Base-by-base conservation (phyloP, 441 rosid species). In the Flueggea neowawraea region DNA sequence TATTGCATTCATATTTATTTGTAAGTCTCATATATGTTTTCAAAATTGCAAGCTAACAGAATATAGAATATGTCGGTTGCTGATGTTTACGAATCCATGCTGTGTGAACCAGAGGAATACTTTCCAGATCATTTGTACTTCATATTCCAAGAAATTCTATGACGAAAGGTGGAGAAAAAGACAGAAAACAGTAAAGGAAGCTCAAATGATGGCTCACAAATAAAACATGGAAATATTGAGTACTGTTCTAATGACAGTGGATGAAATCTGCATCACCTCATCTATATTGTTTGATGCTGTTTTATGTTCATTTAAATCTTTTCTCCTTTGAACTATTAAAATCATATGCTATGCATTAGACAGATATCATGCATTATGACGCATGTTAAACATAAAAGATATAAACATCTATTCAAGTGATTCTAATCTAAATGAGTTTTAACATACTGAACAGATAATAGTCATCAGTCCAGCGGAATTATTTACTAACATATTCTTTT, bases 31-130 rank as follows among this genome's bases (percentile, higher is more conserved):
- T 0, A 22, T 22, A 22, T 22, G 28, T 22, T 22, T 22, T 22
- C 28, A 22, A 22, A 22, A 22, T 22, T 22, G 2, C 28, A 2
- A 22, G 28, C 28, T 1, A 22, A 22, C 1, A 22, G 28, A 57
- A 75, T 72, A 68, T 81, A 92, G 98, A 93, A 90, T 94, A 88
- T 93, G 92, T 93, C 97, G 98, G 98, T 95, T 72, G 96, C 96
- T 72, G 98, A 90, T 75, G 90, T 77, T 73, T 89, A 90, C 60
- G 89, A 90, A 68, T 81, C 90, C 63, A 14, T 74, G 41, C 70
- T 73, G 49, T 75, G 68, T 78, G 69, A 75, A 69, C 64, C 90
- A 70, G 96, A 70, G 74, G 85, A 80, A 70, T 80, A 82, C 65
- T 92, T 96, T 74, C 75, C 84, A 64, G 88, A 88, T 79, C 90